Evolutionary conservation across 164 flowering plant species (phyloP).

Genomic region (Vitis labrusca): DNA sequence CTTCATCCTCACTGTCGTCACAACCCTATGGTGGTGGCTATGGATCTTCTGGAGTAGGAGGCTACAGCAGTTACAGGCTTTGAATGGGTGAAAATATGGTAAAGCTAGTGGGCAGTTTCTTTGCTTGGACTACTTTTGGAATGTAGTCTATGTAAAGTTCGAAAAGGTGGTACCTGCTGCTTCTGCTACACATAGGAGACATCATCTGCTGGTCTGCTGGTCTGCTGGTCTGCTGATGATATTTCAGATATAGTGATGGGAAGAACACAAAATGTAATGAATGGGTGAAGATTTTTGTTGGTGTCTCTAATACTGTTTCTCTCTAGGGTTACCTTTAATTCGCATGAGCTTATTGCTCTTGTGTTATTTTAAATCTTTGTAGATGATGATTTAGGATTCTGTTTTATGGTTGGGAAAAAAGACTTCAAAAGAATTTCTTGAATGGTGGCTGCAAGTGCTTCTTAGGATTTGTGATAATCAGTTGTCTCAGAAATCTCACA

Average conservation of each 20-base stretch:
- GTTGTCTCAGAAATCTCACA: too few relatives aligned
- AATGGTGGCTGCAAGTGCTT: too few relatives aligned
- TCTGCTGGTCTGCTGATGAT: background rate
- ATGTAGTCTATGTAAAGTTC: background rate
- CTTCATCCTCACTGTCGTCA: conserved; percentile 48
- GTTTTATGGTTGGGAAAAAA: too few relatives aligned
- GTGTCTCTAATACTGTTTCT: background rate
- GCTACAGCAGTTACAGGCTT: conserved; percentile 56
- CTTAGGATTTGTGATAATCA: too few relatives aligned
- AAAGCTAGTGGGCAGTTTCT: background rate
- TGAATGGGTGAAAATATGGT: conserved; percentile 18
- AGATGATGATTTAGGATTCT: too few relatives aligned
- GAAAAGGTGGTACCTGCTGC: background rate
- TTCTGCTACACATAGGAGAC: background rate
- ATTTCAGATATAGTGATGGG: background rate
- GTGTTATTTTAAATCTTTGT: too few relatives aligned
- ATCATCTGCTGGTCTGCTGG: background rate
- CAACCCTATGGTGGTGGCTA: conserved; percentile 56
- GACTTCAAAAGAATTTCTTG: too few relatives aligned
- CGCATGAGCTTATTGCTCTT: background rate
- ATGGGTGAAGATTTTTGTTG: background rate
- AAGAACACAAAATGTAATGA: background rate
- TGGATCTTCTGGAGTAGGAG: conserved; percentile 64
- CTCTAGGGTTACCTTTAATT: background rate
- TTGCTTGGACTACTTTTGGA: background rate